These are phyloP conservation scores for Aspergillus kassunensis DNA, from an alignment of 495 filamentous ascomycete genomes.

Conservation along the genomic window DNA sequence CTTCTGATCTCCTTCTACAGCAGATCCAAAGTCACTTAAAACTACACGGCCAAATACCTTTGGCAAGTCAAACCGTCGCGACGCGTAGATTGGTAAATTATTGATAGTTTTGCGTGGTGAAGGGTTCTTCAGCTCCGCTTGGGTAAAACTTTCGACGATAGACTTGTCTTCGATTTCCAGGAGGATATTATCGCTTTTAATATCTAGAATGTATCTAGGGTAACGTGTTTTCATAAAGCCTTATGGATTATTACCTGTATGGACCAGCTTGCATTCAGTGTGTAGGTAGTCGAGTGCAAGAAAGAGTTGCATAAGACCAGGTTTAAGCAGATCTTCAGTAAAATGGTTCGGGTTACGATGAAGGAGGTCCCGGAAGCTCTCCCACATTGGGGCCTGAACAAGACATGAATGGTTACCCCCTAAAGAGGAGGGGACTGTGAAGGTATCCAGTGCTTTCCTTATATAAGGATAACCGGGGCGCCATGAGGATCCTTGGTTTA, in stretches of 20 bases:
- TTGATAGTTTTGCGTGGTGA: constrained; percentile 34
- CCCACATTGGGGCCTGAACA: constrained; percentile 39
- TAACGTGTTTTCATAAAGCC: constrained; percentile 9
- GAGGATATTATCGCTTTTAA: constrained; percentile 43
- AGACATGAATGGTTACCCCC: constrained; percentile 33
- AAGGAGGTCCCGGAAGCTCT: constrained; percentile 34
- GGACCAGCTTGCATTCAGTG: constrained; percentile 47
- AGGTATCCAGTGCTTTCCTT: constrained; percentile 27
- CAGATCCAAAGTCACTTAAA: constrained; percentile 78
- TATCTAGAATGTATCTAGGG: constrained; percentile 27
- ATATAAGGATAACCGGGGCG: constrained; percentile 28
- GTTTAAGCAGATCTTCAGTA: constrained; percentile 30
- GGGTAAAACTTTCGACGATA: constrained; percentile 32
- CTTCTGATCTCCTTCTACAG: constrained; percentile 51
- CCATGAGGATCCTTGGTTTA: constrained; percentile 17
- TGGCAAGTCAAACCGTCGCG: constrained; percentile 32
- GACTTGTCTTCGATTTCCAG: constrained; percentile 35
- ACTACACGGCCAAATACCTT: constrained; percentile 23
- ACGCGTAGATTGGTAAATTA: constrained; percentile 33
- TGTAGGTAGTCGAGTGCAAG: constrained; percentile 44
- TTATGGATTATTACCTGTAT: constrained; percentile 29
- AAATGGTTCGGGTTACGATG: constrained; percentile 29
- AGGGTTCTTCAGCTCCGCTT: constrained; percentile 29
- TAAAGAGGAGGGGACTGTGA: constrained; percentile 25
- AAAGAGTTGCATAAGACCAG: constrained; percentile 31